These are phyloP conservation scores for Plasmodium fragile DNA, from an alignment of 169 alveolate species.

Conservation along the genomic window DNA sequence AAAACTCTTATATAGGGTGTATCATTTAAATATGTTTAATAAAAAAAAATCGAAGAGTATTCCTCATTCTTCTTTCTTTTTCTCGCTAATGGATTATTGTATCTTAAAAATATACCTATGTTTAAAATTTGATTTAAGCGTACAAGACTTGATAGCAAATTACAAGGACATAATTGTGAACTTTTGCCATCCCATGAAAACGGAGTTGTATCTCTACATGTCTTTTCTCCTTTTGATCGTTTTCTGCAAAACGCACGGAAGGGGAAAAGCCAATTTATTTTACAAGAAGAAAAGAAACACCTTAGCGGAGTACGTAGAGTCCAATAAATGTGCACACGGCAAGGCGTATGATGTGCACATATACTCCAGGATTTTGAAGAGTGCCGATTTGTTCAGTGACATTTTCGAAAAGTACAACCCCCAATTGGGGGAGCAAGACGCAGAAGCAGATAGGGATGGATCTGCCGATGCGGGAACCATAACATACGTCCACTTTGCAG, in stretches of 20 bases:
- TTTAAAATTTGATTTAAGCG: conserved; percentile 30
- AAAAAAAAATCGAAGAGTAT: neutral
- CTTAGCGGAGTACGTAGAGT: conserved; percentile 19
- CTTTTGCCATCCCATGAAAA: conserved; percentile 30
- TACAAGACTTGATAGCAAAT: conserved; percentile 20
- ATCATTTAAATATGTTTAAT: conserved; percentile 49
- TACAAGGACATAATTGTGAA: conserved; percentile 51
- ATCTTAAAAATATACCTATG: conserved; percentile 51
- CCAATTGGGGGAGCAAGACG: neutral
- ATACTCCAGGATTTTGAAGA: conserved; percentile 44
- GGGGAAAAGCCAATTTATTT: conserved; percentile 24
- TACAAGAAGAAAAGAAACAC: conserved; percentile 26
- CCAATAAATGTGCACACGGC: conserved; percentile 7
- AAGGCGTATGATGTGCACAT: conserved; percentile 38
- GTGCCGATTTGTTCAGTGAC: conserved; percentile 38
- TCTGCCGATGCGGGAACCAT: neutral
- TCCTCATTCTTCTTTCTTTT: conserved; percentile 40
- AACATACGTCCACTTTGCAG: conserved; percentile 41
- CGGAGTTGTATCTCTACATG: conserved; percentile 57
- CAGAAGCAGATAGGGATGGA: neutral
- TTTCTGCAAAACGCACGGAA: conserved; percentile 25
- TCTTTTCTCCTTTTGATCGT: conserved; percentile 59
- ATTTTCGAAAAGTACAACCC: conserved; percentile 25
- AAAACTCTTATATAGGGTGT: conserved; percentile 68
- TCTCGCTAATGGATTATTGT: conserved; percentile 72